Base-by-base conservation (phyloP, 2,329 filamentous ascomycete species). In the Botrytis fabae region DNA sequence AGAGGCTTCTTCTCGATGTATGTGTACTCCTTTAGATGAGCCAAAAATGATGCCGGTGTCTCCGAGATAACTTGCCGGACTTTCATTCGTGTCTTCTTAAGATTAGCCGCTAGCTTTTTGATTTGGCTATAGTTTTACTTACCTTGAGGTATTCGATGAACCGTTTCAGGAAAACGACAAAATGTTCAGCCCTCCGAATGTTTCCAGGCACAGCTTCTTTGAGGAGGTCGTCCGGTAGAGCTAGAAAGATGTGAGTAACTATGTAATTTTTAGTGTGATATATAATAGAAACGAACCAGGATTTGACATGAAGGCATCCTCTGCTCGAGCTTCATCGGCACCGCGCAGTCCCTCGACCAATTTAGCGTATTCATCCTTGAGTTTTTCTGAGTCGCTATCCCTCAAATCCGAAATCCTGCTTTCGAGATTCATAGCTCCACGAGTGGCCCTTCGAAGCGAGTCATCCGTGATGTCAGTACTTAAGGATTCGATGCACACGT, bases 381-480 rank as follows among this genome's bases (percentile, higher is more conserved):
- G 85, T 81, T 98, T 97, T 77, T 96, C 92, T 71, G 95, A 93
- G 82, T 99, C 97, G 0, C 93, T 95, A n/a, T 92, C 91, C 78
- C 97, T 95, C 93, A 99, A 97, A 77, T 98, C 94, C 7, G 89
- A 88, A 77, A 99, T 98, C 81, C 92, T 97, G 44, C 89, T 90
- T 80, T 99, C 96, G 1, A 99, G 85, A 77, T 97, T 98, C 76
- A 92, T 92, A 20, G 95, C 97, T 8, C 96, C 96, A 76, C 94
- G 88, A 1, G 94, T 95, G 32, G 96, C 96, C 83, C 94, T 97
- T 35, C 95, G 90, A 70, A 99, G 82, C 0, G 95, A 98, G 78
- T 98, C 96, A 80, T 99, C 95, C 0, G 95, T 98, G 73, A 99
- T 89, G 79, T 99, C 96, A 60, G 97, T 98, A 80, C 96, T 99